These are phyloP conservation scores for Helicocarpus griseus DNA, from an alignment of 2,329 filamentous ascomycete species.

Conservation along the genomic window DNA sequence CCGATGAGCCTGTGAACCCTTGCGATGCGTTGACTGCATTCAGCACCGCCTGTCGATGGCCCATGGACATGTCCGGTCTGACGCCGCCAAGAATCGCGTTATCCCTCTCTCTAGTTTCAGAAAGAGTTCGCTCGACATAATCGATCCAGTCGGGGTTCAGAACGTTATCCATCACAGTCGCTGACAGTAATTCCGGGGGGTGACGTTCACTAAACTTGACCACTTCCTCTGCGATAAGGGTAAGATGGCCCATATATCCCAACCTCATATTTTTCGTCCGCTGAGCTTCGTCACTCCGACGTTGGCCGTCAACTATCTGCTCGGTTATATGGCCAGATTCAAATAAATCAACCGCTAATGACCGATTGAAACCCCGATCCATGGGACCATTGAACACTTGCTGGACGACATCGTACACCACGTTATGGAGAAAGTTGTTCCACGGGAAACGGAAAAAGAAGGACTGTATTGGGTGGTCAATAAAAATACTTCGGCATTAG, in stretches of 20 bases:
- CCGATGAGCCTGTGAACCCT: constrained; percentile 53
- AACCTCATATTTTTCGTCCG: constrained; percentile 76
- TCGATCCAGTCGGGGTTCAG: constrained; percentile 85
- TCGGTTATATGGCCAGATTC: constrained; percentile 82
- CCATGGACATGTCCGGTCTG: constrained; percentile 79
- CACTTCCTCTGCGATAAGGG: constrained; percentile 93
- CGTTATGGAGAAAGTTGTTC: constrained; percentile 99
- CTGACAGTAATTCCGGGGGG: constrained; percentile 75
- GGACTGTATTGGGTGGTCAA: constrained; percentile 45
- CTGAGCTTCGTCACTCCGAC: constrained; percentile 77
- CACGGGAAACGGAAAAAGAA: constrained; percentile 98
- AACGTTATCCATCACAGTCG: constrained; percentile 75
- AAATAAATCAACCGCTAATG: constrained; percentile 84
- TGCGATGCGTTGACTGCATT: constrained; percentile 49
- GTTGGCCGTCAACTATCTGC: constrained; percentile 84
- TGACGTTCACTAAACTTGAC: constrained; percentile 97
- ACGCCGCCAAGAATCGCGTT: constrained; percentile 97
- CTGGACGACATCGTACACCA: constrained; percentile 97
- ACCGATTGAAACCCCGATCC: constrained; percentile 88
- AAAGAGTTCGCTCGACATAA: constrained; percentile 86
- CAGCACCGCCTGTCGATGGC: constrained; percentile 60
- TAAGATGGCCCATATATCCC: constrained; percentile 97
- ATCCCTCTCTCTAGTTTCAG: constrained; percentile 88
- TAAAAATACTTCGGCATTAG: constrained; percentile 3
- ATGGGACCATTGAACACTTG: constrained; percentile 98